Evolutionary conservation across 257 asterid genomes (phyloP), one percentile per base, ranked within the genome.

Genomic region (Haberlea rhodopensis): DNA sequence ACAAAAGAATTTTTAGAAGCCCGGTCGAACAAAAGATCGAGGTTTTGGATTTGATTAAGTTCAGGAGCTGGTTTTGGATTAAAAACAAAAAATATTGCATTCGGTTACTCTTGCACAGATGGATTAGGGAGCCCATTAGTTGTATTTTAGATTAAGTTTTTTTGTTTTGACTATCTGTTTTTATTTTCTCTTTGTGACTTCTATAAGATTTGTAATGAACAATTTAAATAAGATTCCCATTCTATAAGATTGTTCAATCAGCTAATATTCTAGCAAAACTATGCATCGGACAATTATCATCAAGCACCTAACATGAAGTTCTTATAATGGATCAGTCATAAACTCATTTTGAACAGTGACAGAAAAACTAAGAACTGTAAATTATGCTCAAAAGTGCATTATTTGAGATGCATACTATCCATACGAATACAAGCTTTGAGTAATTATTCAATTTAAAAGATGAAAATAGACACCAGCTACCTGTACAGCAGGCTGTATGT

Each of bases 401-500:
- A 22, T 62, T 53, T 28, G 62, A 22, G 40, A 62, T 27, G 3
- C 48, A 40, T 45, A 24, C 53, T 25, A 16, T 6, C 49, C 55
- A 11, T 63, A 59, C 28, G 66, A 54, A 66, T 24, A 66, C 28
- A 48, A 54, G 11, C 34, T 31, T 53, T 24, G 52, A 52, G 53
- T 48, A 26, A 25, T 8, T 53, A 66, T 53, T 22, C 43, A 25
- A 32, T 43, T 62, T 22, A 69, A 25, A 53, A 22, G 54, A 26
- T 5, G 53, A 19, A n/a, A 69, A 54, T 51, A 58, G 16, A 46
- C 60, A 72, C 66, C 63, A 73, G 65, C 72, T 62, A 94, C 99
- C 96, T 86, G 97, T 65, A 94, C 95, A 72, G 97, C 96, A 53
- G 99, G 86, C 71, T 86, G 96, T 69, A 94, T 84, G 74, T 94